Conservation (phyloP, 2,329 filamentous ascomycete genomes). For the Westerdykella aurantiaca region DNA sequence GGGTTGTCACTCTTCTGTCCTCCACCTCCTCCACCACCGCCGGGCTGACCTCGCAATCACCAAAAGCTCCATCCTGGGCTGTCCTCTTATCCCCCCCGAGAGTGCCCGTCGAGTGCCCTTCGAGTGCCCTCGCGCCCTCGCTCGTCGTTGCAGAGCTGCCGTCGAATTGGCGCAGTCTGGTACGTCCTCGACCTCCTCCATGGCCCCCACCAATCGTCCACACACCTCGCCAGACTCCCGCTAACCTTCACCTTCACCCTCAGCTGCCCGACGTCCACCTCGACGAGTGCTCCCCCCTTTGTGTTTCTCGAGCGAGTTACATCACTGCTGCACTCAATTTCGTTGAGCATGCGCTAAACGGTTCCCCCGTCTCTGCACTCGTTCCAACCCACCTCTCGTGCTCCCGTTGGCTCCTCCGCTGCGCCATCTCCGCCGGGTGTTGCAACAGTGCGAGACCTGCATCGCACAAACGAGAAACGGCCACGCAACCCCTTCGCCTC, state of each 20-base stretch:
- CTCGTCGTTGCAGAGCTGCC: too few species aligned
- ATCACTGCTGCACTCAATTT: too few species aligned
- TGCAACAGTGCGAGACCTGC: background rate
- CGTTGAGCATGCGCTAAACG: too few species aligned
- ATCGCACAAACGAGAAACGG: slow-evolving; percentile 21
- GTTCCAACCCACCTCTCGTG: background rate
- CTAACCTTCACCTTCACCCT: background rate
- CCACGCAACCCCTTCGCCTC: slow-evolving; percentile 12
- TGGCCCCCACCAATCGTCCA: background rate
- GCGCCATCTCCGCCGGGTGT: background rate
- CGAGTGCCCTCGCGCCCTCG: background rate
- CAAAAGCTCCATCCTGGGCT: background rate
- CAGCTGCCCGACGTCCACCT: background rate
- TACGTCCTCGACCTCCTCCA: slow-evolving; percentile 4
- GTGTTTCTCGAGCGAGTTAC: too few species aligned
- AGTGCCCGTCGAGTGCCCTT: background rate
- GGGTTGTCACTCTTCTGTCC: background rate
- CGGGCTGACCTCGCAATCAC: background rate
- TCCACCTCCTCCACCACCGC: slow-evolving; percentile 1
- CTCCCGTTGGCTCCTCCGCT: background rate
- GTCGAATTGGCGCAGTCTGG: too few species aligned
- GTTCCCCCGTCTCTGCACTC: too few species aligned
- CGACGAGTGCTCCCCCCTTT: too few species aligned
- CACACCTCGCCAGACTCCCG: background rate
- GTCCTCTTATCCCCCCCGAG: background rate